These are phyloP conservation scores for Clathrus columnatus DNA, from an alignment of 768 basidiomycete genomes.

Conservation along the genomic window DNA sequence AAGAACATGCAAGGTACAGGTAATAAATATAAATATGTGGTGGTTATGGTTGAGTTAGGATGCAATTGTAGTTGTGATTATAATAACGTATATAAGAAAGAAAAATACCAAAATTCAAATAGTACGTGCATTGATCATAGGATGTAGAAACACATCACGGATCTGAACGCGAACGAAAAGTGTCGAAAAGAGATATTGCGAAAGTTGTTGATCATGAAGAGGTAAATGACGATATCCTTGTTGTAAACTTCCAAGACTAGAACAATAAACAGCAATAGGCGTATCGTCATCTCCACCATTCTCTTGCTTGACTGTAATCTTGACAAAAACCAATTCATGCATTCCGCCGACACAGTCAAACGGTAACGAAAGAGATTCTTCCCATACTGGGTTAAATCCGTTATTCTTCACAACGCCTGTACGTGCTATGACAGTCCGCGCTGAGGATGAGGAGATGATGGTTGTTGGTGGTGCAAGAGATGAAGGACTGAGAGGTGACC, in stretches of 20 bases:
- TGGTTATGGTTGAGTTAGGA: no score
- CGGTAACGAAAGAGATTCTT: conserved; percentile 58
- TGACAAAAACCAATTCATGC: conserved; percentile 77
- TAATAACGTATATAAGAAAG: no score
- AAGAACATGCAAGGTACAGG: no score
- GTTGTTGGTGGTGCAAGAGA: conserved; percentile 17
- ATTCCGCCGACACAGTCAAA: conserved; percentile 72
- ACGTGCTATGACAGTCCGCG: conserved; percentile 40
- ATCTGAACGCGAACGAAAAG: conserved; percentile 69
- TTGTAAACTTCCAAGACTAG: conserved; percentile 60
- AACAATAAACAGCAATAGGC: conserved; percentile 67
- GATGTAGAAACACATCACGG: conserved; percentile 20
- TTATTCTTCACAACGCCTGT: conserved; percentile 73
- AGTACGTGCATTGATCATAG: neutral
- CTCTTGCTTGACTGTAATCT: conserved; percentile 66
- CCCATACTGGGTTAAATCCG: conserved; percentile 90
- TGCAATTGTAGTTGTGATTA: no score
- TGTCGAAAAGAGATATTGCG: conserved; percentile 89
- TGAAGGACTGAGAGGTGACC: neutral
- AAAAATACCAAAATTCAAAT: no score
- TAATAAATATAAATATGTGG: no score
- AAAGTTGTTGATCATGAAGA: conserved; percentile 77
- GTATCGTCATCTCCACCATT: conserved; percentile 45
- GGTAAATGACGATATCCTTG: conserved; percentile 85
- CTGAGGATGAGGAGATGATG: conserved; percentile 20